A percentile compares a stretch with the other conserved stretches of the same genome.
Conservation (phyloP, 208 protist species). For the Novymonas esmeraldas region DNA sequence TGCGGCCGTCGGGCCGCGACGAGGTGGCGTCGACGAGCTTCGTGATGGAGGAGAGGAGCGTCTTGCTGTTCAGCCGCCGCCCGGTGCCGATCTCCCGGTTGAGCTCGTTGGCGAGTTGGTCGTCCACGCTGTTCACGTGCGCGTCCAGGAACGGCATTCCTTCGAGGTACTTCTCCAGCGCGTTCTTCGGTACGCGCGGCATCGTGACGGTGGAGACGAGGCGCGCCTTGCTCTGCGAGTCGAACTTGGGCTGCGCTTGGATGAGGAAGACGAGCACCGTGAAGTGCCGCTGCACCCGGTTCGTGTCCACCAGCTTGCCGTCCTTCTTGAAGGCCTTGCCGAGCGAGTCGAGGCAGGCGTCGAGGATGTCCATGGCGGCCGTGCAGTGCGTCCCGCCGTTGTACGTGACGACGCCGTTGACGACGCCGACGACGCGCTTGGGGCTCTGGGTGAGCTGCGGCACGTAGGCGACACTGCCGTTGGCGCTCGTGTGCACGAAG, state of each 20-base stretch:
- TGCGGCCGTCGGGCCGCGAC: slow-evolving; percentile 68
- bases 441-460: slow-evolving; percentile 86
- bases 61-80: slow-evolving; percentile 72
- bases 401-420: slow-evolving; percentile 99
- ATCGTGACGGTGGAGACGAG: slow-evolving; percentile 92
- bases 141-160: slow-evolving; percentile 85
- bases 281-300: slow-evolving; percentile 96
- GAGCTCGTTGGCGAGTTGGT: slow-evolving; percentile 72
- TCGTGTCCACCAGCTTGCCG: slow-evolving; percentile 92
- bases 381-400: slow-evolving; percentile 99
- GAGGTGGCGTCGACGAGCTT: slow-evolving; percentile 97
- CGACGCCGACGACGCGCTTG: slow-evolving; percentile 97
- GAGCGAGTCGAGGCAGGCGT: slow-evolving; percentile 61
- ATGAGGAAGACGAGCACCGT: slow-evolving; percentile 98
- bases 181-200: slow-evolving; percentile 85
- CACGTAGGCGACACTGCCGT: slow-evolving; percentile 79
- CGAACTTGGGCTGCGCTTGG: slow-evolving; percentile 99
- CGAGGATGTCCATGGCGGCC: slow-evolving; percentile 92
- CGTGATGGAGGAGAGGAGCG: slow-evolving; percentile 92
- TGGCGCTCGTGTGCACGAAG: slow-evolving; percentile 76
- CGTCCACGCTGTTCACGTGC: slow-evolving; percentile 69
- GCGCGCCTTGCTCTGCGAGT: slow-evolving; percentile 99
- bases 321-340: slow-evolving; percentile 76
- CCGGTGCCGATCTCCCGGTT: slow-evolving; percentile 84
- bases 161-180: slow-evolving; percentile 86